Conservation (phyloP, 148 eudicot genomes). For the Rhododendron kiyosumense region DNA sequence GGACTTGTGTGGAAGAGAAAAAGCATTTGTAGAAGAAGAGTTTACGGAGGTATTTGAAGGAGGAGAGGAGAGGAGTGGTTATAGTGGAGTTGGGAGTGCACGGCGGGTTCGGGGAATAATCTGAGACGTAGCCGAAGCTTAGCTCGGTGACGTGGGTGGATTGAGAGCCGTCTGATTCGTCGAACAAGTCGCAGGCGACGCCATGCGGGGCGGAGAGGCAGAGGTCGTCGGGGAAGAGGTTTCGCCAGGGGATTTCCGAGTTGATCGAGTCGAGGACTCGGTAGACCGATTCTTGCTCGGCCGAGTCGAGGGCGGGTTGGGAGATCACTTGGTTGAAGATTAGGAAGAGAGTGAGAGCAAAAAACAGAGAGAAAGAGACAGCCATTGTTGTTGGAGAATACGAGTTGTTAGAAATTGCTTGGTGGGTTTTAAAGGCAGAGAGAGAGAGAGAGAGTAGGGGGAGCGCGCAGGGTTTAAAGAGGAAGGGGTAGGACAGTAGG, state of each 20-base stretch:
- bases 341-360: background rate
- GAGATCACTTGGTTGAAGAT: background rate
- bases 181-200: slow-evolving; percentile 59
- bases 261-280: slow-evolving; percentile 56
- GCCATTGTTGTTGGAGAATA: background rate
- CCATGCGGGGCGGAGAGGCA: slow-evolving; percentile 80
- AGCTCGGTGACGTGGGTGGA: slow-evolving; percentile 49
- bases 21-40: slow-evolving; percentile 82
- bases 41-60: slow-evolving; percentile 51
- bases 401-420: background rate
- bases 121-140: slow-evolving; percentile 67
- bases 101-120: slow-evolving; percentile 61
- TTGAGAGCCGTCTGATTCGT: background rate
- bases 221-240: slow-evolving; percentile 69
- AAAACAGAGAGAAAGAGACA: background rate
- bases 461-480: background rate
- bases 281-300: slow-evolving; percentile 66
- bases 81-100: slow-evolving; percentile 45
- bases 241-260: slow-evolving; percentile 58
- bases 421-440: background rate
- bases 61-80: slow-evolving; percentile 26
- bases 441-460: background rate
- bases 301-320: slow-evolving; percentile 36
- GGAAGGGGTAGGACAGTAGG: background rate
- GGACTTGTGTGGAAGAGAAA: slow-evolving; percentile 22